These are phyloP conservation scores for Talaromyces ruber DNA, from an alignment of 495 filamentous ascomycete species.

Conservation along the genomic window DNA sequence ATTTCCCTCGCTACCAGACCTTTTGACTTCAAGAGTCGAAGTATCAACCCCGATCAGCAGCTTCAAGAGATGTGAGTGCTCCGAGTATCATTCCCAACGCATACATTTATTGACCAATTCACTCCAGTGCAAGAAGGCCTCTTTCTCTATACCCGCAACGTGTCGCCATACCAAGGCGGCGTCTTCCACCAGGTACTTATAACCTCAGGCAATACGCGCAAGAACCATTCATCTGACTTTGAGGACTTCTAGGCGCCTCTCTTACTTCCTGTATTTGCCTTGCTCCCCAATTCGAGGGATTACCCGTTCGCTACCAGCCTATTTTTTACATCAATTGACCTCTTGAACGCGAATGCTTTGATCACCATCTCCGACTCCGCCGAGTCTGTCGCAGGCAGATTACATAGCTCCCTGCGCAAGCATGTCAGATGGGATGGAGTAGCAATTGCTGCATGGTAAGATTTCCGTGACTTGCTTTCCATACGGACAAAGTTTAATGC, in stretches of 20 bases:
- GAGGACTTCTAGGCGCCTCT: constrained; percentile 59
- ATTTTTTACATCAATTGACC: constrained; percentile 74
- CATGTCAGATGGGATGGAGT: constrained; percentile 68
- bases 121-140: constrained; percentile 83
- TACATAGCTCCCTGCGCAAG: constrained; percentile 71
- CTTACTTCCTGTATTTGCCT: constrained; percentile 80
- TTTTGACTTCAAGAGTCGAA: constrained; percentile 87
- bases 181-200: constrained; percentile 78
- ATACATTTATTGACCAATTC: background rate
- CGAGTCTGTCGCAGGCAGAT: constrained; percentile 59
- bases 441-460: constrained; percentile 70
- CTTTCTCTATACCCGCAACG: constrained; percentile 91
- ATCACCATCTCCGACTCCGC: constrained; percentile 76
- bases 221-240: background rate
- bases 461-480: background rate
- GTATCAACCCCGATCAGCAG: constrained; percentile 94
- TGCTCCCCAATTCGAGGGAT: constrained; percentile 59
- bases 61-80: constrained; percentile 81
- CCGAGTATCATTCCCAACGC: background rate
- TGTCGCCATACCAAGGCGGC: constrained; percentile 95
- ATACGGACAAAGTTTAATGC: constrained; percentile 9
- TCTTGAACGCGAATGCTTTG: constrained; percentile 77
- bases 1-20: constrained; percentile 77
- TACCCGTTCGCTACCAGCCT: constrained; percentile 66
- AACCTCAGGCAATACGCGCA: background rate